Base-by-base conservation (phyloP, 2,329 filamentous ascomycete species). In the Rachicladosporium sp. region DNA sequence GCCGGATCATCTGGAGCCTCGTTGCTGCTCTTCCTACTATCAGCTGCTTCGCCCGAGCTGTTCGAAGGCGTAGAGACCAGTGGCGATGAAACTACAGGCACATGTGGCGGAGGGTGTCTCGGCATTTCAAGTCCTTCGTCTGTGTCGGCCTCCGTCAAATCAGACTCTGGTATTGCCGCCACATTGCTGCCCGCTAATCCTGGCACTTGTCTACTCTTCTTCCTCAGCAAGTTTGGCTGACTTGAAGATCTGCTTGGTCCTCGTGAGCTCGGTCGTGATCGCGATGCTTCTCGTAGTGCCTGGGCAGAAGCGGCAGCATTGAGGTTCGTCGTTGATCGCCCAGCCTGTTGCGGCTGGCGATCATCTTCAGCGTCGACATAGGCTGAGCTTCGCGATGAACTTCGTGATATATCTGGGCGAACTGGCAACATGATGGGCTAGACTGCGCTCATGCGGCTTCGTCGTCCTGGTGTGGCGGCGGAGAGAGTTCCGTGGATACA, bases 251-350 rank as follows among this genome's bases (percentile, higher is more conserved):
- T 36, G 35, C 39, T 43, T 9, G 42, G 35, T 29, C 39, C 33
- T 21, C 40, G 41, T 15, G 48, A 46, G 12, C 29, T 37, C 12
- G 48, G 41, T 12, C 10, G 12, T n/a, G 10, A 12, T 34, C 48
- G 49, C 11, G 49, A 44, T 23, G 49, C 46, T 45, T 55, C 50
- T 34, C 55, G 51, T n/a, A 61, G 36, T n/a, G 54, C 53, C 37
- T 57, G 54, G 35, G 55, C 55, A 15, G 56, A 59, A 10, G 51
- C 51, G 11, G 57, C 53, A 10, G 57, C 57, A 38, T 54, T 50
- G 32, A 59, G 45, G 36, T 50, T 54, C 34, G 47, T 47, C 7
- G 54, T 37, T 10, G 54, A 53, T 4, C 58, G 55, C 7, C 57
- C 58, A n/a, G 55, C 54, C 43, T 61, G 57, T 33, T 56, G 50